Conservation (phyloP, 2,329 filamentous ascomycete genomes). For the Fusarium protoensiforme region DNA sequence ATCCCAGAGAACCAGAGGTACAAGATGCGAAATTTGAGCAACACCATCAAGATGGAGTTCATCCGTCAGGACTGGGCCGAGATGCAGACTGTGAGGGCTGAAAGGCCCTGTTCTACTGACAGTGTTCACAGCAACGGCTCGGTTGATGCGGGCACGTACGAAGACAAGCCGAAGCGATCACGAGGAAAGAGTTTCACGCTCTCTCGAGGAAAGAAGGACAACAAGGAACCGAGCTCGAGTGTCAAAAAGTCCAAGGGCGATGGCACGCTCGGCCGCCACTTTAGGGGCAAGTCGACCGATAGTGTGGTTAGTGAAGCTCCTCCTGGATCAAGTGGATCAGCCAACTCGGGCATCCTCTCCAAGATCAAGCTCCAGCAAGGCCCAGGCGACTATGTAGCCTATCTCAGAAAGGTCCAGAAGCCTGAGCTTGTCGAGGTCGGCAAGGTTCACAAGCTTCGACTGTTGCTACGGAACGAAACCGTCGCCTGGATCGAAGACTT, state of each 20-base stretch:
- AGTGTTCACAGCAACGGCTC: constrained; percentile 52
- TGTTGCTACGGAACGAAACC: constrained; percentile 92
- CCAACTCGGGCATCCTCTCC: constrained; percentile 68
- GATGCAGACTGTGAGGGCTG: constrained; percentile 63
- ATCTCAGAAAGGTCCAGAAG: constrained; percentile 82
- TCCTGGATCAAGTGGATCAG: constrained; percentile 61
- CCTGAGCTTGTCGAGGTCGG: constrained; percentile 91
- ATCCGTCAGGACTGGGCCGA: constrained; percentile 88
- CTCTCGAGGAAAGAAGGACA: constrained; percentile 71
- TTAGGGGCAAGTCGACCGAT: constrained; percentile 78
- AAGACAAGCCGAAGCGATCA: constrained; percentile 62
- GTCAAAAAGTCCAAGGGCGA: constrained; percentile 81
- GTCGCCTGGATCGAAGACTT: constrained; percentile 96
- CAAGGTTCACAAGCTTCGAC: constrained; percentile 90
- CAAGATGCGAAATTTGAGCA: constrained; percentile 90
- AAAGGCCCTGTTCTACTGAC: constrained; percentile 58
- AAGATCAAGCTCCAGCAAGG: constrained; percentile 80
- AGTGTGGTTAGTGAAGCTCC: constrained; percentile 72
- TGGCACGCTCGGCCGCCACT: constrained; percentile 69
- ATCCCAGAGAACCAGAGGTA: constrained; percentile 94
- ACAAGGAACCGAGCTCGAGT: constrained; percentile 72
- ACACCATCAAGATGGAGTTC: constrained; percentile 95
- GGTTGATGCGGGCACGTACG: constrained; percentile 54
- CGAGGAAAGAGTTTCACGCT: constrained; percentile 76
- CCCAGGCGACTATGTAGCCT: constrained; percentile 86